Evolutionary conservation across 225 moss, liverwort and hornwort species (phyloP), one percentile per base, ranked within the genome.

Genomic region (Anthoceros angustus): DNA sequence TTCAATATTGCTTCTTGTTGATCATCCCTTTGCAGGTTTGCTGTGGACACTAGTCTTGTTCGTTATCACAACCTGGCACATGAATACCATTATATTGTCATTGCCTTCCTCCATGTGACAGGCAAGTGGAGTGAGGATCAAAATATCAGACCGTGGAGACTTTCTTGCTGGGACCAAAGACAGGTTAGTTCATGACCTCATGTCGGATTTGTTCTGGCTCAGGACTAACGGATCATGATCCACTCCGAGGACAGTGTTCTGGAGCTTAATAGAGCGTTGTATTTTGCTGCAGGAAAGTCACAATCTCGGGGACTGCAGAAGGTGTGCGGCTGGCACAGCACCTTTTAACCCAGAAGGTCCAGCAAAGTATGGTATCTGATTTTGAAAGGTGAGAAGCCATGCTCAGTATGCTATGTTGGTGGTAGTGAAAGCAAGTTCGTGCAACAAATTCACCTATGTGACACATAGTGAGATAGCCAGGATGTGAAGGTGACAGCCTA

Each of bases 91-190:
- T 14, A 4, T 1, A 5, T 67, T 39, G n/a, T 67, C 12, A 12
- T 18, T 12, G 16, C 25, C 18, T 39, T 39, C 32, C 7, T 55
- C 55, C 6, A 55, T 55, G 55, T 25, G 70, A 68, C 78, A 81
- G 81, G 78, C 76, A 61, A 78, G 75, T 72, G 82, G 82, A 41
- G 82, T 78, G 16, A 82, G 74, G 75, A 76, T 82, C 41, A 82
- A 76, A 69, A 82, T 82, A n/a, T 82, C 82, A n/a, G 82, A 82
- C 32, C 78, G 82, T n/a, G 76, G 78, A 21, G 82, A 82, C 62
- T 82, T 82, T 70, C 73, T 82, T 6, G 45, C 76, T 23, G 82
- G 82, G 25, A 82, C 78, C 3, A 82, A 76, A 46, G 63, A 78
- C 43, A 70, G 82, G 82, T 81, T 41, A n/a, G 80, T 80, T 74